phyloP scores from a whole-genome alignment of 192 early-diverging fungal species.

The Gamsiella multidivaricata region DNA sequence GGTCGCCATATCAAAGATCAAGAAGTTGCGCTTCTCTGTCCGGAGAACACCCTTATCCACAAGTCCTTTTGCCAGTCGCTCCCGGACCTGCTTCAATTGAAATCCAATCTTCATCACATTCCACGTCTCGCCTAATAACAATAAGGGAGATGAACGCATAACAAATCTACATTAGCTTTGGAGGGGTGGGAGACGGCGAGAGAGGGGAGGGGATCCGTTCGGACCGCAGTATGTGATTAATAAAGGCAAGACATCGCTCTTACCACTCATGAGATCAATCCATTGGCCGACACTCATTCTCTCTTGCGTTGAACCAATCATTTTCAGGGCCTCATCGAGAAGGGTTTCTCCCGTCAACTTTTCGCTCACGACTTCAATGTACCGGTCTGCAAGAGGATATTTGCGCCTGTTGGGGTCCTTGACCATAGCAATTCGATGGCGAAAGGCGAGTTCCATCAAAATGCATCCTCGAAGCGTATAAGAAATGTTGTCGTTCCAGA shows the following conservation, averaged over 20 bases:
- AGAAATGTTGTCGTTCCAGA: slow-evolving; percentile 99
- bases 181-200: neutral
- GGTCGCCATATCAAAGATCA: slow-evolving; percentile 98
- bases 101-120: slow-evolving; percentile 96
- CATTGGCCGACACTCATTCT: slow-evolving; percentile 88
- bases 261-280: slow-evolving; percentile 98
- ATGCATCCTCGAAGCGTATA: slow-evolving; percentile 96
- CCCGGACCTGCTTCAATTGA: slow-evolving; percentile 97
- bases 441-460: slow-evolving; percentile 95
- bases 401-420: slow-evolving; percentile 85
- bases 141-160: neutral
- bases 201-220: neutral
- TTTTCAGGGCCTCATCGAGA: slow-evolving; percentile 92
- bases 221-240: neutral
- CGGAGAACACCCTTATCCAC: slow-evolving; percentile 97
- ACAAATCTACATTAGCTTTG: no score
- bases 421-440: slow-evolving; percentile 86
- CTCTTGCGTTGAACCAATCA: slow-evolving; percentile 84
- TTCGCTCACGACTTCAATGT: slow-evolving; percentile 87
- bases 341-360: slow-evolving; percentile 92
- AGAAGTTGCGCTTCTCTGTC: slow-evolving; percentile 95
- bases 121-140: slow-evolving; percentile 92
- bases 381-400: slow-evolving; percentile 81
- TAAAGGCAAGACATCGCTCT: slow-evolving; percentile 4
- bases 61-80: slow-evolving; percentile 94